A percentile compares a stretch with the other conserved stretches of the same genome.
phyloP scores from a whole-genome alignment of 148 eudicot genomes.

The Hydrangea macrophylla region DNA sequence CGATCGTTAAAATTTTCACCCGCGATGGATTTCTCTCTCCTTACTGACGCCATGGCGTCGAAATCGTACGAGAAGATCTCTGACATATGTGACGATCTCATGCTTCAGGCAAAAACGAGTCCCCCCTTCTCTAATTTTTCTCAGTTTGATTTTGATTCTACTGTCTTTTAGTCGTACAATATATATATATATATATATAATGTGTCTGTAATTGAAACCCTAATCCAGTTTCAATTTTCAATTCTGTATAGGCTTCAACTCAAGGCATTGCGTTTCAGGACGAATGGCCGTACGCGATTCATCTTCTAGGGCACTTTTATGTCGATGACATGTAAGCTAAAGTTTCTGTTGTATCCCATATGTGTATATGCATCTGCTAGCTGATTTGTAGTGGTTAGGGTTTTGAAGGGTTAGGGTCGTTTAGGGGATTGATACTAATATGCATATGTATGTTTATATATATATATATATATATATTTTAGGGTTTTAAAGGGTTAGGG shows the following conservation, averaged over 20 bases:
- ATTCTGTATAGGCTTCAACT: conserved; percentile 50
- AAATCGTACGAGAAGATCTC: conserved; percentile 57
- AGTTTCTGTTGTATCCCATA: not conserved
- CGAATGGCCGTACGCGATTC: conserved; percentile 86
- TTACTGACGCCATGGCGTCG: conserved; percentile 58
- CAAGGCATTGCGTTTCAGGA: conserved; percentile 57
- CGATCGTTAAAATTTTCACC: too few species aligned
- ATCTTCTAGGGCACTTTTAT: conserved; percentile 77
- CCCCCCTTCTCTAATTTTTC: not conserved
- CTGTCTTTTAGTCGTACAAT: not conserved
- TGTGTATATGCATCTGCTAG: too few species aligned
- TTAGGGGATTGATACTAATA: too few species aligned
- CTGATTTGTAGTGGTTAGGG: too few species aligned
- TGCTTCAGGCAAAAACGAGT: conserved; percentile 51
- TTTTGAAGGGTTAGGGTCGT: too few species aligned
- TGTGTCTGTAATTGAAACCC: conserved; percentile 18
- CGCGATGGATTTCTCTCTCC: conserved; percentile 68
- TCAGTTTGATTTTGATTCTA: not conserved
- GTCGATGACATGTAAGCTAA: conserved; percentile 56
- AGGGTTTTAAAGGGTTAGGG: too few species aligned
- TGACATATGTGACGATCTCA: conserved; percentile 60
- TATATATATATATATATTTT: not conserved
- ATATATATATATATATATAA: not conserved
- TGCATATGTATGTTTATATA: not conserved
- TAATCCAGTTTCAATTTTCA: not conserved